Base-by-base conservation (phyloP, 208 protist genomes). In the Acanthamoeba healyi region DNA sequence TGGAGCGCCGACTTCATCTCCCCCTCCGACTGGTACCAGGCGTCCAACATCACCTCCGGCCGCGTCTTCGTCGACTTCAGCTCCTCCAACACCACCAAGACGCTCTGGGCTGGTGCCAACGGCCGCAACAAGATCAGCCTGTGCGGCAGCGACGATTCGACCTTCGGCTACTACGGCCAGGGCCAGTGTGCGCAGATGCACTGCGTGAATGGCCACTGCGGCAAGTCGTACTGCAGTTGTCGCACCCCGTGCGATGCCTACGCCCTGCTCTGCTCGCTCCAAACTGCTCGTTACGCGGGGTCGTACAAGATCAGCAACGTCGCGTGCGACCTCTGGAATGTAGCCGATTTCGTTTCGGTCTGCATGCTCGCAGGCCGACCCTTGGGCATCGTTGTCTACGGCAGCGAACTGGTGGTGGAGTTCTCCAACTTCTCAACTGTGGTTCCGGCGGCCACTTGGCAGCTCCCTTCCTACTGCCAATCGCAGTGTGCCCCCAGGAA, bases 401-500 rank as follows among this genome's bases (percentile, higher is more conserved):
- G 56, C 56, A 63, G 4, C 26, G 0, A 63, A 63, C 19, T 63
- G 56, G 56, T 63, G 0, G 56, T 63, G 56, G 19, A 63, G 56
- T 63, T 63, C 26, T 63, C 56, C 56, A 63, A 63, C 56, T 63
- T 63, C 56, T 10, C 0, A 63, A 29, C 56, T 5, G 56, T 63
- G 6, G 56, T 63, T 63, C 56, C 56, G 1, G 56, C 0, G 26
- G 19, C 56, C 56, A 63, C 56, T 63, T 63, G 56, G 56, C 56
- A 29, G 15, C 56, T 63, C 19, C 56, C 56, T 29, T 63, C 56
- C 56, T n/a, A 63, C 56, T 63, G 56, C 19, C 56, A 63, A 22
- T 63, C 56, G 56, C 56, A 63, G 26, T 63, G 56, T 63, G 56
- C 56, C n/a, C n/a, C n/a, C n/a, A n/a, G n/a, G n/a, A n/a, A n/a